Percentiles rank a stretch among this genome's conserved stretches.
phyloP scores from a whole-genome alignment of 2,329 filamentous ascomycete species.

The Fonsecaea multimorphosa region DNA sequence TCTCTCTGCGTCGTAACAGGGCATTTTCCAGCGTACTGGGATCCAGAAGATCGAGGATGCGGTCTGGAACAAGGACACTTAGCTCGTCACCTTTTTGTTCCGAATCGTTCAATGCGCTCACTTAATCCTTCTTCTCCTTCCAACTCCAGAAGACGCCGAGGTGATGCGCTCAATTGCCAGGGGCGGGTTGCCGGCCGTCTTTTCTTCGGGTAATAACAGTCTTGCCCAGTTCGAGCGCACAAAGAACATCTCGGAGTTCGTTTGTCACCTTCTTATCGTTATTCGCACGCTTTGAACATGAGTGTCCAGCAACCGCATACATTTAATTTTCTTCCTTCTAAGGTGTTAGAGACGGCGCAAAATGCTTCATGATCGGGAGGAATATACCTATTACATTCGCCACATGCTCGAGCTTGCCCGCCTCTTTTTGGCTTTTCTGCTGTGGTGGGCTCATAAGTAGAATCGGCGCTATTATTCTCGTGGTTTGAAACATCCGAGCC shows the following conservation, averaged over 20 bases:
- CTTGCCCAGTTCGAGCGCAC: slow-evolving; percentile 5
- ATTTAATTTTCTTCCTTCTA: slow-evolving; percentile 9
- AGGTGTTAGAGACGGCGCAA: not conserved
- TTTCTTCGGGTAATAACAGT: slow-evolving; percentile 8
- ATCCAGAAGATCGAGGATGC: slow-evolving; percentile 5
- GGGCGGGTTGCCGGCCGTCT: slow-evolving; percentile 7
- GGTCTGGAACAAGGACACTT: not conserved
- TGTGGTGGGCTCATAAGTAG: not conserved
- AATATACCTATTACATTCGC: not conserved
- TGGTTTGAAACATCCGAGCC: slow-evolving; percentile 1
- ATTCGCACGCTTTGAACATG: not conserved
- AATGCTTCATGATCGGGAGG: not conserved
- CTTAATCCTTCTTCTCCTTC: slow-evolving; percentile 6
- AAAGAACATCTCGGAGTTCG: slow-evolving; percentile 4
- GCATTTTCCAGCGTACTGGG: slow-evolving; percentile 2
- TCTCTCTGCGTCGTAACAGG: slow-evolving; percentile 3
- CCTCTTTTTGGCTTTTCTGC: not conserved
- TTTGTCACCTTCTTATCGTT: slow-evolving; percentile 6
- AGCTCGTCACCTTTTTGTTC: not conserved
- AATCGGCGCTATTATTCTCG: not conserved
- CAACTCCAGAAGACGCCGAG: not conserved
- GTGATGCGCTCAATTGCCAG: not conserved
- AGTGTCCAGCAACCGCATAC: not conserved
- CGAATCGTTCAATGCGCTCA: not conserved
- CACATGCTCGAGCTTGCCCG: slow-evolving; percentile 8